Evolutionary conservation across 768 basidiomycete species (phyloP), one percentile per base, ranked within the genome.

Genomic region (Pholiota microspora): DNA sequence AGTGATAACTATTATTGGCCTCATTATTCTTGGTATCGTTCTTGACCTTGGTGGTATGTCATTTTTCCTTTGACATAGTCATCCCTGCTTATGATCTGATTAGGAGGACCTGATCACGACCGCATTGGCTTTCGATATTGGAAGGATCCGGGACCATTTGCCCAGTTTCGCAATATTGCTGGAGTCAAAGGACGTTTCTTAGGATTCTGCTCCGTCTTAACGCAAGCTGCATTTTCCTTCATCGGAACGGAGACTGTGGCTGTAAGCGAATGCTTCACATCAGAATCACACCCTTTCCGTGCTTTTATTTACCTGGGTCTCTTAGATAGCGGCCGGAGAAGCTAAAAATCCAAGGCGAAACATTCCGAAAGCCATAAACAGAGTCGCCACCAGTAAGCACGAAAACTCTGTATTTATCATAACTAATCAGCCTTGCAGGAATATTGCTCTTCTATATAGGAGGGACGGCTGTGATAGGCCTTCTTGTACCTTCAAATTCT

Each of bases 231-330:
- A 10, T 97, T 95, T 77, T 93, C 92, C 13, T 95, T 74, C 58
- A 93, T 94, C 53, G 95, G 94, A 12, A 94, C 93, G 4, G 95
- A 98, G 69, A 94, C 95, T 63, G 92, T 96, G 32, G 92, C 91
- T 25, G 87, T 90, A 73, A 63, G 82, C 6, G 23, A 15, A 21
- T 48, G 6, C 21, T 18, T n/a, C 36, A 18, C n/a, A n/a, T n/a
- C n/a, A n/a, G n/a, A n/a, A n/a, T n/a, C n/a, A 23, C 7, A 44
- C 38, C 15, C 38, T 24, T 21, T 9, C 15, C 5, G 15, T 35
- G 4, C 2, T 5, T 45, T 18, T 13, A 31, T 36, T 63, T 49
- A 64, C 24, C 51, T 34, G n/a, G n/a, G 31, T 18, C 13, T 28
- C 48, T 36, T 61, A 89, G 88, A 89, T 89, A 60, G 90, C 92